Percentiles rank a stretch among this genome's conserved stretches.
Evolutionary conservation across 306 rosid species (phyloP).

Genomic region (Urtica urens): DNA sequence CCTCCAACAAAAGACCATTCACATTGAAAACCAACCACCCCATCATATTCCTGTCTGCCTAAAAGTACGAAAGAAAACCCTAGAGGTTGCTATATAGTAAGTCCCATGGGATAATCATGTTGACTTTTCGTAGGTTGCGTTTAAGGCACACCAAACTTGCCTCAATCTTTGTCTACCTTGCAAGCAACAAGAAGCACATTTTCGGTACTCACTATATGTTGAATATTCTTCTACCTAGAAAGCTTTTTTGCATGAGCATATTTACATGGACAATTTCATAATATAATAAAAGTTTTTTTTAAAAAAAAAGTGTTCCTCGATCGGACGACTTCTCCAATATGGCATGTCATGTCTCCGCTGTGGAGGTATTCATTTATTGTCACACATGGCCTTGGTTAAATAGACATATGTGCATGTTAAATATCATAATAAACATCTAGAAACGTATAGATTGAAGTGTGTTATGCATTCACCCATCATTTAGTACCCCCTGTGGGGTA

Average conservation of each 20-base stretch:
- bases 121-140: constrained; percentile 3
- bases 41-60: constrained; percentile 32
- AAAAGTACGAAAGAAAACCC: constrained; percentile 17
- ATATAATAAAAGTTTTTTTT: too few relatives aligned
- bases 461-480: constrained; percentile 40
- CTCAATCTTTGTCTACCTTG: constrained; percentile 35
- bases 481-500: constrained; percentile 23
- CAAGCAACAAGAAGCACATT: constrained; percentile 29
- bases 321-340: constrained; percentile 10
- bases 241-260: constrained; percentile 1
- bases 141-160: constrained; percentile 3
- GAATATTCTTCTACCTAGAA: constrained; percentile 18
- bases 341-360: constrained; percentile 37
- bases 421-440: neutral
- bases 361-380: constrained; percentile 23
- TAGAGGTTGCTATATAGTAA: neutral
- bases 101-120: constrained; percentile 16
- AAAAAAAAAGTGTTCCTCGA: too few relatives aligned
- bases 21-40: constrained; percentile 12
- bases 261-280: neutral
- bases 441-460: neutral
- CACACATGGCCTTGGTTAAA: constrained; percentile 27
- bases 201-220: neutral
- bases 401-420: neutral
- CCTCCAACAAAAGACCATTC: constrained; percentile 16